These are phyloP conservation scores for Cruciata laevipes DNA, from an alignment of 257 asterid species.

Conservation along the genomic window DNA sequence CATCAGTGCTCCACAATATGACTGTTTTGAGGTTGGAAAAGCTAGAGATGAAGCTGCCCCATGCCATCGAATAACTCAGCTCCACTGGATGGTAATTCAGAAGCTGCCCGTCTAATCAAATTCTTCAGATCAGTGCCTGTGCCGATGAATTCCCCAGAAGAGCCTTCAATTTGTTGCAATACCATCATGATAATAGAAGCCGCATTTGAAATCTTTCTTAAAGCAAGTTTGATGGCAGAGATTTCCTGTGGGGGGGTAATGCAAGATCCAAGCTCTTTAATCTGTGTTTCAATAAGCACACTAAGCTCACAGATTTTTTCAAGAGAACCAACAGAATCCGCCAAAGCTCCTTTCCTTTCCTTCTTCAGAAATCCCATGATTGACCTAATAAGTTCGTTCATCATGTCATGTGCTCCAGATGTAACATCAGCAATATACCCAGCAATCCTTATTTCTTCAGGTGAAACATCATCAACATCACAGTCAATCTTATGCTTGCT, in stretches of 20 bases:
- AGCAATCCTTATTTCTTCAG: conserved; percentile 70
- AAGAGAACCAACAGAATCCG: conserved; percentile 44
- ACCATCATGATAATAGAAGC: conserved; percentile 34
- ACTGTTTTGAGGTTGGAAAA: neutral
- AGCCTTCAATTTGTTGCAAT: conserved; percentile 39
- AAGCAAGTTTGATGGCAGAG: conserved; percentile 45
- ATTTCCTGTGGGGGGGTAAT: conserved; percentile 88
- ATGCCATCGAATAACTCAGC: conserved; percentile 33
- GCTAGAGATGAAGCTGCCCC: conserved; percentile 46
- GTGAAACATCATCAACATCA: conserved; percentile 60
- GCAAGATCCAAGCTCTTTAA: conserved; percentile 90
- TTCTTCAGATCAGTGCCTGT: conserved; percentile 50
- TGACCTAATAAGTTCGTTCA: conserved; percentile 68
- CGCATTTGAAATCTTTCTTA: conserved; percentile 35
- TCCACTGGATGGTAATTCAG: conserved; percentile 33
- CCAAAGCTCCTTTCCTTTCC: conserved; percentile 39
- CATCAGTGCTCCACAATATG: neutral
- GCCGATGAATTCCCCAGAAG: conserved; percentile 43
- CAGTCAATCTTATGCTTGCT: conserved; percentile 38
- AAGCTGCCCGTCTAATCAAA: conserved; percentile 41
- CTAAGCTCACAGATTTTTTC: conserved; percentile 58
- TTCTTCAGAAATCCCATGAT: conserved; percentile 61
- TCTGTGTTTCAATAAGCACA: conserved; percentile 50
- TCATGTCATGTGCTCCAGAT: conserved; percentile 39
- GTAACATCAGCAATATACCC: conserved; percentile 37